Evolutionary conservation across 2,329 filamentous ascomycete species (phyloP).

Genomic region (Microcyclospora tardicrescens): DNA sequence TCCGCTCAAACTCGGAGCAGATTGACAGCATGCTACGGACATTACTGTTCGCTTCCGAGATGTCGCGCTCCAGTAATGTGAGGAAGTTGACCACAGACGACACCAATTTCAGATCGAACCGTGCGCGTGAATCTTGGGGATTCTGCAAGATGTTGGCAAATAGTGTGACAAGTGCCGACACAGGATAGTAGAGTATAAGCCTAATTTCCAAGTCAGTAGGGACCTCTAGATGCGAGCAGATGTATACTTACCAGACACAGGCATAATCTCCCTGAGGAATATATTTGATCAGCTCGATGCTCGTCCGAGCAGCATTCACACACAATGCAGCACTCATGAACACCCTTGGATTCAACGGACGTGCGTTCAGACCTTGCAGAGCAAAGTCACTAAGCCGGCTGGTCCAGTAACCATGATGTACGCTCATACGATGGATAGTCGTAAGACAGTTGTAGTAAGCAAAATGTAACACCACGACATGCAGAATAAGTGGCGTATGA

Average conservation of each 20-base stretch:
- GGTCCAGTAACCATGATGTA: slow-evolving; percentile 97
- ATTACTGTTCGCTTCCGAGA: slow-evolving; percentile 50
- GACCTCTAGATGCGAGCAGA: background rate
- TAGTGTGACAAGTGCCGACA: slow-evolving; percentile 84
- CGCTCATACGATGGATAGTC: slow-evolving; percentile 96
- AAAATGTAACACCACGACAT: slow-evolving; percentile 89
- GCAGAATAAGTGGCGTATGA: slow-evolving; percentile 84
- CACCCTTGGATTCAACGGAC: slow-evolving; percentile 81
- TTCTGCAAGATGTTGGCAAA: slow-evolving; percentile 97
- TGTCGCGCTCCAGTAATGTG: slow-evolving; percentile 71
- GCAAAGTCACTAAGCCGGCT: slow-evolving; percentile 88
- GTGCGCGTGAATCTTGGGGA: slow-evolving; percentile 73
- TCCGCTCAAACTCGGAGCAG: slow-evolving; percentile 92
- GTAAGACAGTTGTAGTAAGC: slow-evolving; percentile 96
- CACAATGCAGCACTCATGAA: slow-evolving; percentile 90
- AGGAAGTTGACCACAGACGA: slow-evolving; percentile 85
- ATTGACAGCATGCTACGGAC: slow-evolving; percentile 89
- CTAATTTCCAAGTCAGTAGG: slow-evolving; percentile 23
- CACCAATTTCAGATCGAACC: slow-evolving; percentile 84
- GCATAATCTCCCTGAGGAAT: slow-evolving; percentile 90
- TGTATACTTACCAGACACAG: slow-evolving; percentile 67
- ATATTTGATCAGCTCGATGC: slow-evolving; percentile 88
- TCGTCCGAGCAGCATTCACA: slow-evolving; percentile 81
- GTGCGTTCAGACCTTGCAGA: slow-evolving; percentile 82
- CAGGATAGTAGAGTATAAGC: slow-evolving; percentile 92